Evolutionary conservation across 148 eudicot species (phyloP).

Genomic region (Pharnaceum exiguum): DNA sequence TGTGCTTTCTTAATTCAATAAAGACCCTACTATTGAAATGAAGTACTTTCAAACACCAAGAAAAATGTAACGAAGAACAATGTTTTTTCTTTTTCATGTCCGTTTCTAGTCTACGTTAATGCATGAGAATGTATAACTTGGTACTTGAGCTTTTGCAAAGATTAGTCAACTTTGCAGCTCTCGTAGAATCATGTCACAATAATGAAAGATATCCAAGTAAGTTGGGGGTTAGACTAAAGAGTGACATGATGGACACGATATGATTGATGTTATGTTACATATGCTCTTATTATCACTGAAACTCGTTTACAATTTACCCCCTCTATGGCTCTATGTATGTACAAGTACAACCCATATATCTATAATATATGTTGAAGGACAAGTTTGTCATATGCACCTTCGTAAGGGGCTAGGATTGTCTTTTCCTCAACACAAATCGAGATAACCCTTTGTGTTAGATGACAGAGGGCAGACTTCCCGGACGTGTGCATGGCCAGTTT

Average conservation of each 20-base stretch:
- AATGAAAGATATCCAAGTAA: background rate
- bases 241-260: conserved; percentile 17
- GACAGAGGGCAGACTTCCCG: background rate
- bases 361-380: conserved; percentile 19
- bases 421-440: conserved; percentile 6
- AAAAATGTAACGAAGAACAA: background rate
- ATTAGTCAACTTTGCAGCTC: background rate
- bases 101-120: background rate
- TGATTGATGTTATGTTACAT: conserved; percentile 31
- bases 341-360: too few species aligned
- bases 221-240: background rate
- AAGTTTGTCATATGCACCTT: conserved; percentile 12
- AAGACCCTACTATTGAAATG: too few species aligned
- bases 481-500: conserved; percentile 68
- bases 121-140: background rate
- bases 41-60: too few species aligned
- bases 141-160: conserved; percentile 6
- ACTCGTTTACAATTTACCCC: background rate
- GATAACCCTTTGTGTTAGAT: background rate
- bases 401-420: conserved; percentile 4
- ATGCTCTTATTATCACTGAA: background rate
- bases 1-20: too few species aligned
- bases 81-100: background rate
- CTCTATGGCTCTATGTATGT: conserved; percentile 7
- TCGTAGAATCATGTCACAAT: conserved; percentile 14